phyloP scores from a whole-genome alignment of 225 moss, liverwort and hornwort species.

The Pseudisothecium myosuroides region DNA sequence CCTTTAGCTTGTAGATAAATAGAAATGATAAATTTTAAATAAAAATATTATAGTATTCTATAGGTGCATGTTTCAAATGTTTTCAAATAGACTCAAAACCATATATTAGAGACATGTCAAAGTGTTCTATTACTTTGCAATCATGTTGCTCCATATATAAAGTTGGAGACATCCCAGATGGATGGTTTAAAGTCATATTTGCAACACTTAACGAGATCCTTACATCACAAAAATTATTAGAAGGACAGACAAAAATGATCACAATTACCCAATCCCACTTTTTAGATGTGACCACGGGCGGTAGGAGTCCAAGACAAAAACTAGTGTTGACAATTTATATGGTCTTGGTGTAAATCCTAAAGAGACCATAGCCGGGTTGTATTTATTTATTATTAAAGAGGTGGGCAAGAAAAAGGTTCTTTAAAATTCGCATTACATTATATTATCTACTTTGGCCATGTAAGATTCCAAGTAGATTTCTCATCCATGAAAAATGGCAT shows the following conservation, averaged over 20 bases:
- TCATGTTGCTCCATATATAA: fast-evolving
- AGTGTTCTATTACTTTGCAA: background rate
- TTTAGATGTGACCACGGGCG: fast-evolving
- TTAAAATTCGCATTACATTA: background rate
- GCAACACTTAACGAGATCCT: background rate
- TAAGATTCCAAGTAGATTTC: background rate
- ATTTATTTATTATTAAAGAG: background rate
- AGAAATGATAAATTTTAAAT: background rate
- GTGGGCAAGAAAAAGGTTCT: fast-evolving
- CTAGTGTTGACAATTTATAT: fast-evolving
- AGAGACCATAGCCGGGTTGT: fast-evolving
- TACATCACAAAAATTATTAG: background rate
- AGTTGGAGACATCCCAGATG: background rate
- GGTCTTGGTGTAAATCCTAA: background rate
- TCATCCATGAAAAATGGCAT: no score
- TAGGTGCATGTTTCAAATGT: no score
- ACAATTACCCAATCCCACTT: background rate
- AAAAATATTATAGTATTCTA: background rate
- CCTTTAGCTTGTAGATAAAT: background rate
- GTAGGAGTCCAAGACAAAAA: fast-evolving
- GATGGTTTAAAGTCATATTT: background rate
- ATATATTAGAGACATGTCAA: background rate
- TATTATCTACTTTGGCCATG: background rate
- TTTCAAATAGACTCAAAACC: background rate
- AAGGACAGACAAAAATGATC: fast-evolving